phyloP scores from a whole-genome alignment of 768 basidiomycete species.

The Boletus huronensis region DNA sequence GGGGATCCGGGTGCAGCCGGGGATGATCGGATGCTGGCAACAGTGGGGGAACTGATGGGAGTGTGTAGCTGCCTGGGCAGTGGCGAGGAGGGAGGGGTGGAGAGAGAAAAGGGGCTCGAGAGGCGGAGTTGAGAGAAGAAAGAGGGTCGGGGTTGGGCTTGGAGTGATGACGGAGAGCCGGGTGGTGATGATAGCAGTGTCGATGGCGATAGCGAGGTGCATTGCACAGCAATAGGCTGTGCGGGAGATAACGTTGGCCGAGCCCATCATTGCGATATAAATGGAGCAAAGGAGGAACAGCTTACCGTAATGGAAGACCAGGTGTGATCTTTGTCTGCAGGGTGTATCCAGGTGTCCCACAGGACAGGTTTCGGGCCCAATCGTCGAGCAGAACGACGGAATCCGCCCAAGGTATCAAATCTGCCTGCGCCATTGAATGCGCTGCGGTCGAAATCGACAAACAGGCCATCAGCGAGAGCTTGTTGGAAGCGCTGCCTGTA shows the following conservation, averaged over 20 bases:
- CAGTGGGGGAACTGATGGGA: background rate
- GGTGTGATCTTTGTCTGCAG: background rate
- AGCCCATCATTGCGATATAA: background rate
- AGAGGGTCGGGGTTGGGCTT: background rate
- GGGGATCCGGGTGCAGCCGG: background rate
- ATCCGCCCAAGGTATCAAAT: background rate
- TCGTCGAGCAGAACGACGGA: conserved; percentile 5
- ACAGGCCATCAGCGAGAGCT: conserved; percentile 46
- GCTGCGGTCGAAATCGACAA: conserved; percentile 32
- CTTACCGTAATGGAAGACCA: conserved; percentile 20
- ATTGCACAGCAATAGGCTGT: conserved; percentile 20
- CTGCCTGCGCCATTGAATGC: background rate
- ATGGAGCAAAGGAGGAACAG: background rate
- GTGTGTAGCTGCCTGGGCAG: background rate
- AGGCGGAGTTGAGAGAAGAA: conserved; percentile 12
- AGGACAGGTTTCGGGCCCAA: conserved; percentile 14
- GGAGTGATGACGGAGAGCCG: background rate
- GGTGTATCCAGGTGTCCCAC: conserved; percentile 16
- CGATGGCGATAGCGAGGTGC: background rate
- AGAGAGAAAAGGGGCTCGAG: background rate
- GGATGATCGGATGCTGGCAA: background rate
- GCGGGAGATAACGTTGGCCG: background rate
- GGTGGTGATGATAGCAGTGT: background rate
- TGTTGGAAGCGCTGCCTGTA: conserved; percentile 52
- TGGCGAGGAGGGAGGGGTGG: background rate